Percentiles rank a stretch among this genome's conserved stretches.
These are phyloP conservation scores for Monascus ruber DNA, from an alignment of 2,329 filamentous ascomycete species.

Conservation along the genomic window DNA sequence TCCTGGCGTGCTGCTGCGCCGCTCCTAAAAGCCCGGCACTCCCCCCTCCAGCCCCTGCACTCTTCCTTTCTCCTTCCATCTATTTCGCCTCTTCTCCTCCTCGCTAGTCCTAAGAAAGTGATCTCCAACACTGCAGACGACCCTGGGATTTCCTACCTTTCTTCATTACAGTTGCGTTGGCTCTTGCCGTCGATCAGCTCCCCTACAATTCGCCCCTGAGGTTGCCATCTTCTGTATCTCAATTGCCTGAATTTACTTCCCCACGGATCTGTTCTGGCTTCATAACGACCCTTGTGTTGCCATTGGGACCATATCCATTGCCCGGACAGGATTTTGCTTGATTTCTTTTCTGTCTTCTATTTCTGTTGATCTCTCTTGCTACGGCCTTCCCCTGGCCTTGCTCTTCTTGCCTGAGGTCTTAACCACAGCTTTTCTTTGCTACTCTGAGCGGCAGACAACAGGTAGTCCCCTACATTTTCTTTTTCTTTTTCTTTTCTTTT, in stretches of 20 bases:
- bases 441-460: constrained; percentile 22
- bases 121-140: constrained; percentile 18
- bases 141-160: too few species aligned
- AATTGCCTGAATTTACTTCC: constrained; percentile 1
- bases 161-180: too few species aligned
- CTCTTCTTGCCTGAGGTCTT: constrained; percentile 4
- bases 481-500: constrained; percentile 21
- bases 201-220: constrained; percentile 8
- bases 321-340: constrained; percentile 10
- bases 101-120: too few species aligned
- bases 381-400: constrained; percentile 3
- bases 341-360: constrained; percentile 9
- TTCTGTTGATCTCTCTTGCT: constrained; percentile 7
- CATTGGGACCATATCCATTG: constrained; percentile 4
- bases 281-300: constrained; percentile 1
- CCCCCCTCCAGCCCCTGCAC: constrained; percentile 13
- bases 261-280: constrained; percentile 4
- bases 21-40: constrained; percentile 14
- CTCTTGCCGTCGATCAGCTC: constrained; percentile 3
- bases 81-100: constrained; percentile 13
- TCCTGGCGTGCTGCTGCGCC: constrained; percentile 6
- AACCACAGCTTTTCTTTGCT: constrained; percentile 14
- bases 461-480: constrained; percentile 25
- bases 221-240: constrained; percentile 1
- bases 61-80: constrained; percentile 13